Evolutionary conservation across 176 grass and related monocot species (phyloP).

Genomic region (Carex littledalei): DNA sequence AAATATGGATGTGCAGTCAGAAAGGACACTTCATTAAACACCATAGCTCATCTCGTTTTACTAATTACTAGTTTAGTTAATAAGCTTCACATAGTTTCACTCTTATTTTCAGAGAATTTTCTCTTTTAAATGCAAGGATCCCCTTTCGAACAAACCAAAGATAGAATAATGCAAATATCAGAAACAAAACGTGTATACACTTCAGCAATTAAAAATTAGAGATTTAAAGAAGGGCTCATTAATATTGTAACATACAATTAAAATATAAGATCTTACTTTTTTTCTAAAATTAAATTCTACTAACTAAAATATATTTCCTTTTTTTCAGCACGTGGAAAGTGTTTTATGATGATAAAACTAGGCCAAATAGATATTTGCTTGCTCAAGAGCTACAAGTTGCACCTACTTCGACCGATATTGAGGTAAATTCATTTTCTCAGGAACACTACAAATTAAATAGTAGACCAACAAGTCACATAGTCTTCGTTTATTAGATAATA

Average conservation of each 20-base stretch:
- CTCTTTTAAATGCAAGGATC: neutral
- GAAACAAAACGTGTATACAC: neutral
- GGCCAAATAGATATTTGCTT: slow-evolving; percentile 81
- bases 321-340: slow-evolving; percentile 81
- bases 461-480: neutral
- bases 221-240: neutral
- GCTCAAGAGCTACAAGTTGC: slow-evolving; percentile 55
- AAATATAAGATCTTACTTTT: neutral
- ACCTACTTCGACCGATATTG: slow-evolving; percentile 78
- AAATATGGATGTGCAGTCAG: too few species aligned
- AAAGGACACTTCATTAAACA: too few species aligned
- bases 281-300: neutral
- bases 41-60: neutral
- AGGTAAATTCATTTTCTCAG: slow-evolving; percentile 33
- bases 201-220: neutral
- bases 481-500: neutral
- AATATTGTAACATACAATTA: neutral
- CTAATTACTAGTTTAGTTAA: neutral
- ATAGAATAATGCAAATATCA: neutral
- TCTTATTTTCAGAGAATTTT: neutral
- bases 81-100: neutral
- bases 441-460: neutral
- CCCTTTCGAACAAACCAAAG: neutral
- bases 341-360: slow-evolving; percentile 74
- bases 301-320: slow-evolving; percentile 7